phyloP scores from a whole-genome alignment of 1,284 basidiomycete genomes.

The Pseudozyma tsukubaensis region DNA sequence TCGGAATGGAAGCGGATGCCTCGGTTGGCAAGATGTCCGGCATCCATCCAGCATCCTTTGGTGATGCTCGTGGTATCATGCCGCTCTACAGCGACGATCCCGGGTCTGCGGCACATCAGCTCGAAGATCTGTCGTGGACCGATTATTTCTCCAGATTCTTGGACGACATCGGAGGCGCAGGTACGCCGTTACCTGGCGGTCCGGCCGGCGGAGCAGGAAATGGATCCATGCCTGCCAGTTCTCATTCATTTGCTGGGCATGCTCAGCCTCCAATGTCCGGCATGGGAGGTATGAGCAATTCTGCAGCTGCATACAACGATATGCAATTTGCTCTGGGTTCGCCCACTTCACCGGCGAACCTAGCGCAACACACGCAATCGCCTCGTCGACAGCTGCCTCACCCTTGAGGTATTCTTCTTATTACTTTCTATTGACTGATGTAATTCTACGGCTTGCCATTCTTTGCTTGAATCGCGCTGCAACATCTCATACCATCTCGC shows the following conservation, averaged over 20 bases:
- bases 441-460: too few relatives aligned
- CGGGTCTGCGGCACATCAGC: conserved; percentile 36
- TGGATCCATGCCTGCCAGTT: neutral
- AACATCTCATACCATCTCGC: too few relatives aligned
- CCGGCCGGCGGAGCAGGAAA: conserved; percentile 9
- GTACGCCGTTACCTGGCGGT: conserved; percentile 9
- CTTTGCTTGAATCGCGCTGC: too few relatives aligned
- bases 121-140: conserved; percentile 52
- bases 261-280: conserved; percentile 10
- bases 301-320: conserved; percentile 12
- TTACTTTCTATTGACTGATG: too few relatives aligned
- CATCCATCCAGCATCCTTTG: conserved; percentile 42
- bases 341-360: conserved; percentile 4
- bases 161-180: conserved; percentile 41
- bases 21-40: conserved; percentile 4
- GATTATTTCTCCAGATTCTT: conserved; percentile 51
- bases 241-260: conserved; percentile 6
- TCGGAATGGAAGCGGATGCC: conserved; percentile 2
- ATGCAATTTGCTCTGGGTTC: conserved; percentile 42
- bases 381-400: conserved; percentile 20
- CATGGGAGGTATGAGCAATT: conserved; percentile 3
- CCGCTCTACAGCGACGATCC: conserved; percentile 39
- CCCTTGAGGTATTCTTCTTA: too few relatives aligned
- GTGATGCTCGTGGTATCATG: conserved; percentile 48
- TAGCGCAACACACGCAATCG: conserved; percentile 13